phyloP scores from a whole-genome alignment of 139 green algal species.

The Tetradesmus lagerheimii region DNA sequence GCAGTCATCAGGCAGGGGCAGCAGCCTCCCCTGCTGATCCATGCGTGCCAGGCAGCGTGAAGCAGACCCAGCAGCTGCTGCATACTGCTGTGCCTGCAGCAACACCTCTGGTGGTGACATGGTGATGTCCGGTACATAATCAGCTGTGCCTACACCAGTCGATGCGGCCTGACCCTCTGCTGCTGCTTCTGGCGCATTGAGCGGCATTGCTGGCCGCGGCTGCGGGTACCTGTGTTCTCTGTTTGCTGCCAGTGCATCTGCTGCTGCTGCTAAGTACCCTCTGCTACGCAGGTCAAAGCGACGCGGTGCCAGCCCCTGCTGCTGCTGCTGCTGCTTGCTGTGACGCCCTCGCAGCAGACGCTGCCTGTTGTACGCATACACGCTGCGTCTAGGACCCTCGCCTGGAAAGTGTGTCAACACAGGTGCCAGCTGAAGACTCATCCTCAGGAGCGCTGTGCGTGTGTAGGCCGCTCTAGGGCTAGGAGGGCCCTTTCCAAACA shows the following conservation, averaged over 20 bases:
- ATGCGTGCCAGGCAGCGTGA: not conserved
- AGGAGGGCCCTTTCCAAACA: not conserved
- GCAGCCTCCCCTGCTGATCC: not conserved
- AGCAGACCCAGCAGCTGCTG: not conserved
- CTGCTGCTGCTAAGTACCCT: not conserved
- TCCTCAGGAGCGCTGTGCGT: not conserved
- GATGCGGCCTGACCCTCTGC: not conserved
- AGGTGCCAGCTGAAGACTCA: not conserved
- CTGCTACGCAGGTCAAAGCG: not conserved
- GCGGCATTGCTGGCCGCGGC: too few relatives aligned
- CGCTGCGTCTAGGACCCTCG: not conserved
- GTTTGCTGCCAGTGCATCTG: not conserved
- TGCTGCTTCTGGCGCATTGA: not conserved
- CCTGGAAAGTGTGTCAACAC: not conserved
- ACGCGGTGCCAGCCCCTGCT: not conserved
- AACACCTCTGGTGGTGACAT: not conserved
- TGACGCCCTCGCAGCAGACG: not conserved
- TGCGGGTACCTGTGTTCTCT: not conserved
- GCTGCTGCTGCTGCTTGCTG: slow-evolving; percentile 7
- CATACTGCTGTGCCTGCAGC: not conserved
- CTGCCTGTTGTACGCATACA: not conserved
- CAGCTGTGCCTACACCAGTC: not conserved
- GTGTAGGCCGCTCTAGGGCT: not conserved
- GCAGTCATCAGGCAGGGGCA: not conserved
- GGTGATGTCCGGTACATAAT: not conserved